Conservation (phyloP, 495 filamentous ascomycete genomes). For the Neurospora sp. region DNA sequence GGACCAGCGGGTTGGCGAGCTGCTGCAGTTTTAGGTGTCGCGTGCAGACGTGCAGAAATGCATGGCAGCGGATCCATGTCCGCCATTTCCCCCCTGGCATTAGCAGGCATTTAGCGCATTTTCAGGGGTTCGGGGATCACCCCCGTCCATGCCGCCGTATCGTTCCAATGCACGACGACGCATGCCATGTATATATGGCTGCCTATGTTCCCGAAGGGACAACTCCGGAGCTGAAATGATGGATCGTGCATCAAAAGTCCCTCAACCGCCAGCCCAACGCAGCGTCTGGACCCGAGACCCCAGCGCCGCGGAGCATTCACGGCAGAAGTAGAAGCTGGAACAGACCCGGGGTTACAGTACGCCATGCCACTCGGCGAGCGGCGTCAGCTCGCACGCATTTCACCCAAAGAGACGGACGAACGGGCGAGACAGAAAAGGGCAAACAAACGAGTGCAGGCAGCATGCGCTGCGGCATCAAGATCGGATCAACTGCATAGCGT, state of each 20-base stretch:
- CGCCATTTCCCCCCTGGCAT: neutral
- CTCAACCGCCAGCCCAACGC: neutral
- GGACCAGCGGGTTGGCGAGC: conserved; percentile 7
- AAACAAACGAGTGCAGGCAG: neutral
- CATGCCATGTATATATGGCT: neutral
- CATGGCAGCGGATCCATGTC: conserved; percentile 2
- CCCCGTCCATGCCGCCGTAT: neutral
- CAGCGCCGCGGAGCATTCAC: neutral
- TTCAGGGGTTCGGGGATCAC: neutral
- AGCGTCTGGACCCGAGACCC: neutral
- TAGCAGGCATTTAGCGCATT: neutral
- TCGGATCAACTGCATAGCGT: neutral
- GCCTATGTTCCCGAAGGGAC: neutral
- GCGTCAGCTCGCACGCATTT: neutral
- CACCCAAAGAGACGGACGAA: neutral
- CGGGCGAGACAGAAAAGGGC: neutral
- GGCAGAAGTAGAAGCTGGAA: neutral
- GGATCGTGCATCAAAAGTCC: neutral
- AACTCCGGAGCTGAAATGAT: neutral
- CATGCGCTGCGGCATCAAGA: neutral
- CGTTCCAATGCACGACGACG: conserved; percentile 1
- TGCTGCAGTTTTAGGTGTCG: conserved; percentile 9
- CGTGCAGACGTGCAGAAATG: conserved; percentile 4
- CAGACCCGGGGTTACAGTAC: neutral
- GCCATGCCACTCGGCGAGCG: neutral